A percentile compares a stretch with the other conserved stretches of the same genome.
Evolutionary conservation across 768 basidiomycete genomes (phyloP).

Genomic region (Pisolithus sp.): DNA sequence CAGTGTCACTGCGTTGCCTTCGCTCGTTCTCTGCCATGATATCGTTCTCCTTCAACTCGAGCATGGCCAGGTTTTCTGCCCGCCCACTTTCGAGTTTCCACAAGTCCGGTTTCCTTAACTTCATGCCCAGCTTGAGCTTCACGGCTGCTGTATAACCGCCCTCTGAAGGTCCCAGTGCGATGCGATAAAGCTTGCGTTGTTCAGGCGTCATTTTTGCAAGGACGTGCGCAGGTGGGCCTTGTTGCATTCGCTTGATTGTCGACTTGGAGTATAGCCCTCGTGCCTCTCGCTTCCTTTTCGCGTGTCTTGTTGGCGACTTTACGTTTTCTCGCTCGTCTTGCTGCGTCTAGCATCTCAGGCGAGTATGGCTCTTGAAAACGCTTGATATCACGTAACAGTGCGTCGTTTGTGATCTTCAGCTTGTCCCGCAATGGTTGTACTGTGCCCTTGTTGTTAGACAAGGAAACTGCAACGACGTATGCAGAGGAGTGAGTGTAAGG

Average conservation of each 20-base stretch:
- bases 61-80: constrained; percentile 17
- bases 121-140: constrained; percentile 52
- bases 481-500: neutral
- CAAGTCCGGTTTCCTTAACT: constrained; percentile 30
- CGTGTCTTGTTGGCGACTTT: constrained; percentile 61
- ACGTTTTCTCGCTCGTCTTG: constrained; percentile 52
- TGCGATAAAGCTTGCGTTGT: constrained; percentile 41
- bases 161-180: constrained; percentile 48
- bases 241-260: constrained; percentile 41
- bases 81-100: constrained; percentile 32
- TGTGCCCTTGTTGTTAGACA: constrained; percentile 14
- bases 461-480: too few relatives aligned
- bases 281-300: constrained; percentile 52
- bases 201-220: constrained; percentile 45
- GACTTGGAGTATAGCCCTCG: constrained; percentile 52
- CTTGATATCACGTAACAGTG: constrained; percentile 34
- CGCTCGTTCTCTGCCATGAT: constrained; percentile 27
- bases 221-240: constrained; percentile 61
- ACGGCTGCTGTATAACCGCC: constrained; percentile 67
- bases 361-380: constrained; percentile 42
- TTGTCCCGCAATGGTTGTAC: constrained; percentile 32
- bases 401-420: constrained; percentile 24
- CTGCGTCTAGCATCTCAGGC: constrained; percentile 39
- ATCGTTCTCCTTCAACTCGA: constrained; percentile 22
- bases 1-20: constrained; percentile 5